These are phyloP conservation scores for Penicillium daleae DNA, from an alignment of 495 filamentous ascomycete genomes.

Conservation along the genomic window DNA sequence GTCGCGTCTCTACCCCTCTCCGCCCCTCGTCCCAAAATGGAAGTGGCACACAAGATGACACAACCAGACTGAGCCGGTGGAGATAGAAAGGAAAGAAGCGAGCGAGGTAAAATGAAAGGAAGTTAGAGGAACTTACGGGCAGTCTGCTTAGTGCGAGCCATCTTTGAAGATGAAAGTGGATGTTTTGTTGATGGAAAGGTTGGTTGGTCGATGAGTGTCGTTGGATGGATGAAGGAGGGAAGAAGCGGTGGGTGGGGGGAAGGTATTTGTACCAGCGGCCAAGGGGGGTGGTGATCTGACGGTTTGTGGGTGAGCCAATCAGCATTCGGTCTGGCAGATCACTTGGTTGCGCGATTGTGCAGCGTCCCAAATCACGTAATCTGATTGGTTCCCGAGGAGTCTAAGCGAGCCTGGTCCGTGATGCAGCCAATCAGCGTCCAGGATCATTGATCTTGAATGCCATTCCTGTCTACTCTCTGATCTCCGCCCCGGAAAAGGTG, in stretches of 20 bases:
- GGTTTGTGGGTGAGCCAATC: conserved; percentile 26
- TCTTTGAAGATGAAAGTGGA: conserved; percentile 58
- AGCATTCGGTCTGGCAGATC: conserved; percentile 32
- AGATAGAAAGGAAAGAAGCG: conserved; percentile 23
- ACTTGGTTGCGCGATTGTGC: background rate
- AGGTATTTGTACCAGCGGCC: conserved; percentile 54
- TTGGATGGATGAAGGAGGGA: conserved; percentile 52
- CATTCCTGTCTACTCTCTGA: conserved; percentile 36
- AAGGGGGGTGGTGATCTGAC: conserved; percentile 48
- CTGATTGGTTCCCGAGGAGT: conserved; percentile 17
- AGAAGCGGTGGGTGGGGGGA: conserved; percentile 53
- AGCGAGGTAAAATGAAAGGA: conserved; percentile 2
- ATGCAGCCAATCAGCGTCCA: conserved; percentile 43
- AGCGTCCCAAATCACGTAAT: conserved; percentile 1
- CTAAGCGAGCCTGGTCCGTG: conserved; percentile 41
- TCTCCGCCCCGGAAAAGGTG: conserved; percentile 38
- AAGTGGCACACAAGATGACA: background rate
- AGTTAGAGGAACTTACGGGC: conserved; percentile 71
- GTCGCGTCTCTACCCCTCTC: conserved; percentile 12
- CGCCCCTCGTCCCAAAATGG: conserved; percentile 3
- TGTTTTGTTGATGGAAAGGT: conserved; percentile 44
- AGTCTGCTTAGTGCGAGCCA: conserved; percentile 99
- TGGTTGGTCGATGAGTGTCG: conserved; percentile 43
- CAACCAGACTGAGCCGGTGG: conserved; percentile 12
- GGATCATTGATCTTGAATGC: conserved; percentile 49